Base-by-base conservation (phyloP, 495 filamentous ascomycete genomes). In the Penicillium malachiteum region DNA sequence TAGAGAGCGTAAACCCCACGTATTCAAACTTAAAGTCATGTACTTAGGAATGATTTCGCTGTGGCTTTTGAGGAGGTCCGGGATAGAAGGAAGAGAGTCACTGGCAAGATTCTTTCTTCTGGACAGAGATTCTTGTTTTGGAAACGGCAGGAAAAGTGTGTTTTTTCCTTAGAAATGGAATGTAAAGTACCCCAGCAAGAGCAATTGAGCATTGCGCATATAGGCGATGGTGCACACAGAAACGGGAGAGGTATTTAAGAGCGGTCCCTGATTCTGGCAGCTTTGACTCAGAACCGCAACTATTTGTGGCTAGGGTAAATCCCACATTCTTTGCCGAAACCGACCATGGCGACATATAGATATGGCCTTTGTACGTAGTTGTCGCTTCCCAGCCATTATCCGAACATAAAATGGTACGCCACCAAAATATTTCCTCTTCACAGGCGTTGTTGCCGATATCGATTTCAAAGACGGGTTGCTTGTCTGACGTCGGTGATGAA, bases 271-370 rank as follows among this genome's bases (percentile, higher is more conserved):
- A 65, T 26, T 26, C 47, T 14, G 59, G 65, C 10, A 58, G 65
- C 0, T 34, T 18, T 38, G 21, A n/a, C 13, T 56, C 39, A 11
- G 49, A 14, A 21, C 18, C 33, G 16, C 17, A 9, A 50, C 33
- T 16, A 9, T 45, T 48, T 43, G 35, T 46, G 14, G 47, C 5
- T 26, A 62, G 6, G 26, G 46, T 42, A 8, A 62, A 49, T 8
- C 51, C 49, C 2, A 18, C 17, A 8, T 54, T 40, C 41, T 54
- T 50, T 37, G 38, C 32, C 17, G 49, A 49, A 2, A 64, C 52
- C 14, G 62, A 64, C 62, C 65, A 70, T 38, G 67, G 67, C 26
- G 63, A 70, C 12, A 70, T 48, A 55, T 66, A 68, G 9, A 57
- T 44, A 39, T 43, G 41, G 16, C 41, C 47, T 33, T 68, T 68